Evolutionary conservation across 2,329 filamentous ascomycete genomes (phyloP).

Genomic region (Berkeleyomyces rouxiae): DNA sequence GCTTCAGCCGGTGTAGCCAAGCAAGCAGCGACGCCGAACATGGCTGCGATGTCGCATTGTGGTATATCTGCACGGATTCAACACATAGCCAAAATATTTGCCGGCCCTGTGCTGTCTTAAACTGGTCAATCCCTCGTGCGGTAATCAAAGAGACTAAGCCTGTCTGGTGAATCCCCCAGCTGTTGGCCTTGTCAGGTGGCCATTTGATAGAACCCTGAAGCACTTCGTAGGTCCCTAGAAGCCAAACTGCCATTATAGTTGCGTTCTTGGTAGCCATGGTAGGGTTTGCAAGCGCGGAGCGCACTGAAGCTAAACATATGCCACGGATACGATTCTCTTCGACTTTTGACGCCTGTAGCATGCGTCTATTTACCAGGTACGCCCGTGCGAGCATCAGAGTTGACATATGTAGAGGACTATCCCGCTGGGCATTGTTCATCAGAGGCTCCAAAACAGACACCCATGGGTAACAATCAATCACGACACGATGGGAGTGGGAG

Average conservation of each 20-base stretch:
- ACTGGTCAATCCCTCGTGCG: constrained; percentile 9
- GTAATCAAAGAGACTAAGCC: constrained; percentile 7
- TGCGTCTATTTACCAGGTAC: constrained; percentile 9
- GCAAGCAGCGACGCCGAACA: constrained; percentile 2
- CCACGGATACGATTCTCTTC: constrained; percentile 5
- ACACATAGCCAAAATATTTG: constrained; percentile 12
- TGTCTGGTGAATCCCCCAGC: constrained; percentile 10
- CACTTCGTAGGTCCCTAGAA: constrained; percentile 12
- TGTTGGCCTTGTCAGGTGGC: not conserved
- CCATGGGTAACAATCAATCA: constrained; percentile 14
- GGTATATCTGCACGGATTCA: constrained; percentile 11
- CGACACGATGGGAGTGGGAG: constrained; percentile 5
- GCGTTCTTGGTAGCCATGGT: constrained; percentile 2
- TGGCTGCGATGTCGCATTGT: constrained; percentile 7
- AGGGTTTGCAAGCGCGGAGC: constrained; percentile 3
- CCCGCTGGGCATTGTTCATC: constrained; percentile 2
- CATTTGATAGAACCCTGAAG: constrained; percentile 9
- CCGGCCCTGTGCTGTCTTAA: constrained; percentile 6
- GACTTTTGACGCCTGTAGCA: not conserved
- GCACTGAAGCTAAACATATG: constrained; percentile 8
- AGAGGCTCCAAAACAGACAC: constrained; percentile 10
- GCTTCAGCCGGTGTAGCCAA: constrained; percentile 8
- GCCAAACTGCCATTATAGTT: constrained; percentile 11
- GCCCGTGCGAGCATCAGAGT: constrained; percentile 11
- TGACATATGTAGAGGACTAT: constrained; percentile 10